Evolutionary conservation across 306 rosid genomes (phyloP), one percentile per base, ranked within the genome.

Genomic region (Vigna nakashimae): DNA sequence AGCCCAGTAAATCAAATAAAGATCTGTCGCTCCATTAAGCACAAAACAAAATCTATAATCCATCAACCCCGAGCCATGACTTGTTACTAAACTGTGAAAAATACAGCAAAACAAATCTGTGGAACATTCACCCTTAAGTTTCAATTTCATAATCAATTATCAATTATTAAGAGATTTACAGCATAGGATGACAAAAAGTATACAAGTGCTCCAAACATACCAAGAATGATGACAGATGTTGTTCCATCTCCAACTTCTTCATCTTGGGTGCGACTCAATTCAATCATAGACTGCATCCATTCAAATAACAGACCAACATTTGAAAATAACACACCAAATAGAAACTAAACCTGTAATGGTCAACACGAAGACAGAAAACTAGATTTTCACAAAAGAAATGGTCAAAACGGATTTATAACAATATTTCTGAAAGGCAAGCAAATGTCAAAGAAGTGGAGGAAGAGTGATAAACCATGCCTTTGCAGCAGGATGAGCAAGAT

Each of bases 211-310:
- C 50, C 45, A 45, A 62, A 76, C 90, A 82, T 85, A 95, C 98
- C 98, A 76, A 95, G 98, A 75, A 95, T 90, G 55, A 95, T 95
- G 74, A 95, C 98, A 42, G 98, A 95, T 45, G 98, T 94, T 18
- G 98, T 94, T 84, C 98, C 98, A 84, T 94, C 98, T 68, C 98
- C 98, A 4, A 94, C 98, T 91, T 94, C 98, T 76, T 94, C 98
- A 0, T 95, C 98, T 87, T 95, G 98, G 28, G 98, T 89, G 62
- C 98, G 98, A 78, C 98, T 95, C 71, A 95, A 82, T 81, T 92
- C 98, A 72, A 95, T 95, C 98, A 95, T 95, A 7, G 98, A 95
- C 98, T 94, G 85, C 38, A 71, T 77, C 50, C 73, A 62, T 38
- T 38, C 75, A 64, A 87, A 76, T 40, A 28, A 58, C 34, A 42